Percentiles rank a stretch among this genome's conserved stretches.
phyloP scores from a whole-genome alignment of 2,329 filamentous ascomycete species.

The Niveomyces coronatus region DNA sequence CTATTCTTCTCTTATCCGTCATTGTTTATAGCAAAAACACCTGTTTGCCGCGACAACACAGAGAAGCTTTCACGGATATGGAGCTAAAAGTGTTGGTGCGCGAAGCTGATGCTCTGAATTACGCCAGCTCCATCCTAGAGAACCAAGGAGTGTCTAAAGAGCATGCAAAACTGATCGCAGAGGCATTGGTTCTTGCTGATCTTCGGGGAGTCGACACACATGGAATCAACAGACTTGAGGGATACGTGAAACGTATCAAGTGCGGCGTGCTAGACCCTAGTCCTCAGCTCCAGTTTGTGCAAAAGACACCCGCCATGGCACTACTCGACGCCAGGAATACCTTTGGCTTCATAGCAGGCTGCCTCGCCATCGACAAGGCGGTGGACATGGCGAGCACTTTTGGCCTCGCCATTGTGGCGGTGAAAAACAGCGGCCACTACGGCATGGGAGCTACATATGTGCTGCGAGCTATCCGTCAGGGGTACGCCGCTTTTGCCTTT shows the following conservation, averaged over 20 bases:
- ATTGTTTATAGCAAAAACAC: too few species aligned
- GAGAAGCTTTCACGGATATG: too few species aligned
- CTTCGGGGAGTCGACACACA: slow-evolving; percentile 19
- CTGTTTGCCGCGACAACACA: too few species aligned
- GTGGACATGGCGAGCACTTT: slow-evolving; percentile 9
- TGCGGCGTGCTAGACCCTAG: slow-evolving; percentile 14
- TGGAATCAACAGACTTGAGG: slow-evolving; percentile 15
- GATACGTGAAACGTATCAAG: slow-evolving; percentile 16
- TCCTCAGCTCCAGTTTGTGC: slow-evolving; percentile 11
- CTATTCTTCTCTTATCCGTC: too few species aligned
- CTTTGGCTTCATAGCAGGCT: slow-evolving; percentile 20
- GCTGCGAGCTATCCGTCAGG: slow-evolving; percentile 14
- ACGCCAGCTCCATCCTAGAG: background rate
- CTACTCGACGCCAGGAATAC: slow-evolving; percentile 19
- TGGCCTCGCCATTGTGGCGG: slow-evolving; percentile 17
- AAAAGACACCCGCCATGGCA: slow-evolving; percentile 18
- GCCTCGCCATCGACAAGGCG: slow-evolving; percentile 15
- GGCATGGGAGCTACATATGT: slow-evolving; percentile 19
- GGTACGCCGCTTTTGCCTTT: slow-evolving; percentile 19
- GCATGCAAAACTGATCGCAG: slow-evolving; percentile 13
- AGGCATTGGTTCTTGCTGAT: slow-evolving; percentile 16
- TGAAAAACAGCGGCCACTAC: slow-evolving; percentile 17
- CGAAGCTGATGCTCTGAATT: background rate
- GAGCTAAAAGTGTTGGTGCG: too few species aligned
- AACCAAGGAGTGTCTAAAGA: slow-evolving; percentile 16